Percentiles rank a stretch among this genome's conserved stretches.
Evolutionary conservation across 371 early-diverging fungal genomes (phyloP).

Genomic region (Syncephalastrum racemosum): DNA sequence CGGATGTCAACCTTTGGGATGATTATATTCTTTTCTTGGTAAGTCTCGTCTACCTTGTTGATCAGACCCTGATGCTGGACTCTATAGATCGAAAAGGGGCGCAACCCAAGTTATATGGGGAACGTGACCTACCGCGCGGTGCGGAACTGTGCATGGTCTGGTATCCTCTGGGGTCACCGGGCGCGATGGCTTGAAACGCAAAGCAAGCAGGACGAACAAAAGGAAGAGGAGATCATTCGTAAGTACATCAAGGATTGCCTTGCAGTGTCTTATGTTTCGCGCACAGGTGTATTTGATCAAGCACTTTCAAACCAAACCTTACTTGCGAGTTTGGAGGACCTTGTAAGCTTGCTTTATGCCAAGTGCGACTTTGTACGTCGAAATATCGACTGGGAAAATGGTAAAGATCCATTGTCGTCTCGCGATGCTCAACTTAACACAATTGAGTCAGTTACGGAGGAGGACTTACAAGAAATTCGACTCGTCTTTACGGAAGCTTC

Average conservation of each 20-base stretch:
- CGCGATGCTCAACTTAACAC: background rate
- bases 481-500: constrained; percentile 38
- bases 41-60: background rate
- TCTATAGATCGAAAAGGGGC: constrained; percentile 33
- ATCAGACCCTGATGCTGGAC: background rate
- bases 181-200: constrained; percentile 35
- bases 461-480: constrained; percentile 23
- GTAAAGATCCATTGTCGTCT: constrained; percentile 15
- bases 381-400: constrained; percentile 38
- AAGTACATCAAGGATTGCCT: background rate
- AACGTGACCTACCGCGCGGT: constrained; percentile 49
- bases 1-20: constrained; percentile 66
- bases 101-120: constrained; percentile 22
- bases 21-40: constrained; percentile 65
- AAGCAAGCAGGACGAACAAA: background rate
- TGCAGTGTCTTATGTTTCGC: background rate
- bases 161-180: constrained; percentile 56
- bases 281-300: constrained; percentile 33
- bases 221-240: constrained; percentile 5
- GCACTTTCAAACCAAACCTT: constrained; percentile 31
- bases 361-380: constrained; percentile 44
- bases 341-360: constrained; percentile 32
- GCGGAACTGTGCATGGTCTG: constrained; percentile 73
- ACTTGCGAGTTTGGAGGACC: constrained; percentile 43
- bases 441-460: constrained; percentile 16